Evolutionary conservation across 164 flowering plant species (phyloP).

Genomic region (Sedum album): DNA sequence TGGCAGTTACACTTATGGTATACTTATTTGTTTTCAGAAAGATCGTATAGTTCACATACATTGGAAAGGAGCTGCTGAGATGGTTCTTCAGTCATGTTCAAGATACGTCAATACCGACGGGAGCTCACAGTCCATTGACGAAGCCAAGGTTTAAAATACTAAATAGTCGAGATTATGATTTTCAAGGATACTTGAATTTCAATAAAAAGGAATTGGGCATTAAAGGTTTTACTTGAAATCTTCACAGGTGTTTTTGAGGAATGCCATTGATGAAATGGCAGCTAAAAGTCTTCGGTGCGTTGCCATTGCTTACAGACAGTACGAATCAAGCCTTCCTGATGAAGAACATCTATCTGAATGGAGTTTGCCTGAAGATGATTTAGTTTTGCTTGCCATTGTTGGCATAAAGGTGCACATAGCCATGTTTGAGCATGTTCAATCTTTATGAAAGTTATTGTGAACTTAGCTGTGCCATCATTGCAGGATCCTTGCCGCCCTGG

Average conservation of each 20-base stretch:
- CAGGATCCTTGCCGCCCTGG: conserved; percentile 47
- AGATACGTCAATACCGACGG: conserved; percentile 25
- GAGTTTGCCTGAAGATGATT: conserved; percentile 37
- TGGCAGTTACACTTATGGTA: no score
- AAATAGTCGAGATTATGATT: background rate
- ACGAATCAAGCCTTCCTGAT: no score
- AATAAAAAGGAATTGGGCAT: no score
- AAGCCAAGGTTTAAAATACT: conserved; percentile 27
- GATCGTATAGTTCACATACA: conserved; percentile 32
- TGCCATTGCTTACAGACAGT: conserved; percentile 35
- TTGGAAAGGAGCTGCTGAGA: conserved; percentile 54
- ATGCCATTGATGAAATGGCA: conserved; percentile 38
- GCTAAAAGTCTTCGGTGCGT: conserved; percentile 40
- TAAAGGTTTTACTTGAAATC: background rate
- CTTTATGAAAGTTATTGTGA: background rate
- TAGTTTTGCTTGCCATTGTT: no score
- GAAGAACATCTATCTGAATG: conserved; percentile 29
- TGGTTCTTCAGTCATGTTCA: conserved; percentile 33
- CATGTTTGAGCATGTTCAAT: background rate
- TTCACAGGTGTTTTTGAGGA: conserved; percentile 25
- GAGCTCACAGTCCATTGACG: no score
- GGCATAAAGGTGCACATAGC: conserved; percentile 19
- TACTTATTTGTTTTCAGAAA: conserved; percentile 13
- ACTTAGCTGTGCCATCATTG: background rate
- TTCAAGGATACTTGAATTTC: no score